Percentiles rank a stretch among this genome's conserved stretches.
These are phyloP conservation scores for Plectosphaerella plurivora DNA, from an alignment of 2,329 filamentous ascomycete species.

Conservation along the genomic window DNA sequence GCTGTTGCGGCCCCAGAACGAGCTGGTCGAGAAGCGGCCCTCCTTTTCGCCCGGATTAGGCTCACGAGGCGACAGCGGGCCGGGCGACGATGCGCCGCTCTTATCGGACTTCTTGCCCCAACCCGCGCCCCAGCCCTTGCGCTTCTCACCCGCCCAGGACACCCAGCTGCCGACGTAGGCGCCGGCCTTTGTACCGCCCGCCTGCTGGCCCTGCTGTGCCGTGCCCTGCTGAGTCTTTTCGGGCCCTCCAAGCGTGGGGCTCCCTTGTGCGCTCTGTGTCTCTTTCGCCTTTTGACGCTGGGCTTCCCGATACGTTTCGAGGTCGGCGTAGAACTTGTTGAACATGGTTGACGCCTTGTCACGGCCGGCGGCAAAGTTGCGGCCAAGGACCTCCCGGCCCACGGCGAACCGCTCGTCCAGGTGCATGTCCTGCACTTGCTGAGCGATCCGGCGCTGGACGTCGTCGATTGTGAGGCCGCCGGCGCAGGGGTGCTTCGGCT, in stretches of 20 bases:
- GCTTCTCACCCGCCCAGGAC: conserved; percentile 70
- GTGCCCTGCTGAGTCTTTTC: conserved; percentile 7
- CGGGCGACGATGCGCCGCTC: not conserved
- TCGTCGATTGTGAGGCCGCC: conserved; percentile 92
- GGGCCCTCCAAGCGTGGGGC: conserved; percentile 12
- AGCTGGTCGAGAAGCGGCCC: conserved; percentile 4
- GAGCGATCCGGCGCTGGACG: conserved; percentile 81
- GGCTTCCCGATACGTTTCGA: conserved; percentile 59
- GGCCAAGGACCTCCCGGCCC: conserved; percentile 79
- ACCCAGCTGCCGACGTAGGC: conserved; percentile 68
- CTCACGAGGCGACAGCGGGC: conserved; percentile 2
- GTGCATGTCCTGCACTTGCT: conserved; percentile 91
- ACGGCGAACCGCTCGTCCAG: conserved; percentile 85
- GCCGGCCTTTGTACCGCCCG: conserved; percentile 52
- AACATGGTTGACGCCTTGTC: conserved; percentile 86
- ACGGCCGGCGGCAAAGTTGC: conserved; percentile 81
- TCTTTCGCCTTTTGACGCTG: conserved; percentile 37
- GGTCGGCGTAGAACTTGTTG: conserved; percentile 84
- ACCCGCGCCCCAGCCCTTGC: conserved; percentile 48
- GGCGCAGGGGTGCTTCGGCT: conserved; percentile 88
- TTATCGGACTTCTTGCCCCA: conserved; percentile 24
- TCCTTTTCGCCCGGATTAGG: conserved; percentile 19
- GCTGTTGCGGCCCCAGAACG: conserved; percentile 3
- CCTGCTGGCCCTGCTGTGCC: conserved; percentile 39
- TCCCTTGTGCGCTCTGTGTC: conserved; percentile 22